Evolutionary conservation across 345 rosid genomes (phyloP).

Genomic region (Populus davidiana): DNA sequence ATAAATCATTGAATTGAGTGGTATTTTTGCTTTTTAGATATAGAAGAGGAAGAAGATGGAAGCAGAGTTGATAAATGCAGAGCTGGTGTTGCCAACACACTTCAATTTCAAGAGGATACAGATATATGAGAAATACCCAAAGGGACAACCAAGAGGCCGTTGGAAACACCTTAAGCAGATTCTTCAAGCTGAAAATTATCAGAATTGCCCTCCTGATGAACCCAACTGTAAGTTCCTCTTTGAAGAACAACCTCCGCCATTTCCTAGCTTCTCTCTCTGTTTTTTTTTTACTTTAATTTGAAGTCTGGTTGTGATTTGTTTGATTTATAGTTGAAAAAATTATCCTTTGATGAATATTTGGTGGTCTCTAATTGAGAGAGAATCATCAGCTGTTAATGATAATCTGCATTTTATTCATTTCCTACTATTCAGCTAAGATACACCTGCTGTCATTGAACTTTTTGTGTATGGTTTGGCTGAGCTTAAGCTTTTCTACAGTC

Average conservation of each 20-base stretch:
- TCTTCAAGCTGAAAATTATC: conserved; percentile 75
- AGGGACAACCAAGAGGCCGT: conserved; percentile 75
- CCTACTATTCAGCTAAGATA: too few relatives aligned
- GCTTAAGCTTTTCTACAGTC: too few relatives aligned
- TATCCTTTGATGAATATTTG: not conserved
- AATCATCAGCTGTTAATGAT: too few relatives aligned
- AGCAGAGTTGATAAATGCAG: conserved; percentile 57
- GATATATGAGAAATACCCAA: conserved; percentile 72
- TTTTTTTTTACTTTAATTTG: not conserved
- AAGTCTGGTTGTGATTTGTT: not conserved
- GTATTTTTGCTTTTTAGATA: not conserved
- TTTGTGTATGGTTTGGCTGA: too few relatives aligned
- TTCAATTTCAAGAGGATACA: conserved; percentile 76
- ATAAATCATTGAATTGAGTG: too few relatives aligned
- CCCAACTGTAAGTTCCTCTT: conserved; percentile 49
- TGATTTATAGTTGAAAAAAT: not conserved
- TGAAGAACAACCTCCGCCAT: not conserved
- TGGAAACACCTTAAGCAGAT: conserved; percentile 98
- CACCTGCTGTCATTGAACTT: too few relatives aligned
- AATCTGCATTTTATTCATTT: too few relatives aligned
- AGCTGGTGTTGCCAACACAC: conserved; percentile 63
- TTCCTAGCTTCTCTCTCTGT: not conserved
- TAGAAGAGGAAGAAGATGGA: conserved; percentile 42
- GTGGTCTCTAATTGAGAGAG: too few relatives aligned
- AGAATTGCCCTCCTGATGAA: conserved; percentile 48